phyloP scores from a whole-genome alignment of 192 early-diverging fungal species.

The Glomus cerebriforme region DNA sequence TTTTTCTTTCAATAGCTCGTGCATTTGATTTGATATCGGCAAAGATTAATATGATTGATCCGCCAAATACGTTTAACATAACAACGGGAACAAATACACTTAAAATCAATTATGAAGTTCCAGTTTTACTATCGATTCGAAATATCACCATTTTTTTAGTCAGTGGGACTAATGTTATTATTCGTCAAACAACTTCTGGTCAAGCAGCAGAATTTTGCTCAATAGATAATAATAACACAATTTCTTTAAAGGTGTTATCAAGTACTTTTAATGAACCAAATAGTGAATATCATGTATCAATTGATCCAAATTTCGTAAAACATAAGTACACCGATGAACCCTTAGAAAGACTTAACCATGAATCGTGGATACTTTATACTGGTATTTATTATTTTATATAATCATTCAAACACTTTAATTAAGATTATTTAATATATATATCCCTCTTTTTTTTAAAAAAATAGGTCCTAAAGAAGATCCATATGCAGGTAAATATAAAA shows the following conservation, averaged over 20 bases:
- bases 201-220: neutral
- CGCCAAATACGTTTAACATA: neutral
- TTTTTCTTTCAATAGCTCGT: neutral
- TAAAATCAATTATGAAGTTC: neutral
- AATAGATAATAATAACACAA: neutral
- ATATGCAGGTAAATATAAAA: neutral
- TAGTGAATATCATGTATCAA: neutral
- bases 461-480: neutral
- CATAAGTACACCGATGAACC: neutral
- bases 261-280: conserved; percentile 5
- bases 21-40: neutral
- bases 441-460: neutral
- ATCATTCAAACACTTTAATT: neutral
- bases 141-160: neutral
- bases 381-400: neutral
- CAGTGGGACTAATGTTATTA: neutral
- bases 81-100: neutral
- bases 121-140: neutral
- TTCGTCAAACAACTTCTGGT: neutral
- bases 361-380: neutral
- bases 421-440: too few relatives aligned
- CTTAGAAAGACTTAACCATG: neutral
- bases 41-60: neutral
- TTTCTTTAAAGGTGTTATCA: neutral
- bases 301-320: conserved; percentile 5